A percentile compares a stretch with the other conserved stretches of the same genome.
These are phyloP conservation scores for Immersiella caudata DNA, from an alignment of 495 filamentous ascomycete species.

Conservation along the genomic window DNA sequence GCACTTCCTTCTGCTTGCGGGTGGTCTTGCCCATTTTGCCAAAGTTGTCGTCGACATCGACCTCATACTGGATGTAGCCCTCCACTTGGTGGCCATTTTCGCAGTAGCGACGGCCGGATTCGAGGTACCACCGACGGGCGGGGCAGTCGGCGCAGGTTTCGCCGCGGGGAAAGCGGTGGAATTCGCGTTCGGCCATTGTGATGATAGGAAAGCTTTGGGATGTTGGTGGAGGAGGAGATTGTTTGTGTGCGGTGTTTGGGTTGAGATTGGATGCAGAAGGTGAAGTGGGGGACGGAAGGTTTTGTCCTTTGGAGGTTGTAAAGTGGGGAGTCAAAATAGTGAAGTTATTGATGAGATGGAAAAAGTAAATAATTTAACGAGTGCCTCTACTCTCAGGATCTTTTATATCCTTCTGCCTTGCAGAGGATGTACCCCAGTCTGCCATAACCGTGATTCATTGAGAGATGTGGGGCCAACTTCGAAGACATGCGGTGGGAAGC, in stretches of 20 bases:
- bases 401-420: background rate
- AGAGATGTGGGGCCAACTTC: background rate
- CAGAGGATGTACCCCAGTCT: background rate
- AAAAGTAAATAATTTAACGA: background rate
- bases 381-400: background rate
- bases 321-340: background rate
- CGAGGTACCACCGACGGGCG: constrained; percentile 50
- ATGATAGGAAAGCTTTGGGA: background rate
- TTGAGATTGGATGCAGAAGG: no score
- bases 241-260: no score
- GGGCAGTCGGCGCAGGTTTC: constrained; percentile 54
- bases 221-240: background rate
- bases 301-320: background rate
- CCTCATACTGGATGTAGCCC: constrained; percentile 59
- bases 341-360: background rate
- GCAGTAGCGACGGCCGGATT: constrained; percentile 55
- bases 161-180: constrained; percentile 40
- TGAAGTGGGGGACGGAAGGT: background rate
- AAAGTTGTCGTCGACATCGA: constrained; percentile 75
- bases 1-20: constrained; percentile 50
- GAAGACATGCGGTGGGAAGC: background rate
- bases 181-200: constrained; percentile 18
- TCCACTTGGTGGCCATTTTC: constrained; percentile 57
- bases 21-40: constrained; percentile 59
- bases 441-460: background rate